Evolutionary conservation across 768 basidiomycete species (phyloP), one percentile per base, ranked within the genome.

Genomic region (Suillus occidentalis): DNA sequence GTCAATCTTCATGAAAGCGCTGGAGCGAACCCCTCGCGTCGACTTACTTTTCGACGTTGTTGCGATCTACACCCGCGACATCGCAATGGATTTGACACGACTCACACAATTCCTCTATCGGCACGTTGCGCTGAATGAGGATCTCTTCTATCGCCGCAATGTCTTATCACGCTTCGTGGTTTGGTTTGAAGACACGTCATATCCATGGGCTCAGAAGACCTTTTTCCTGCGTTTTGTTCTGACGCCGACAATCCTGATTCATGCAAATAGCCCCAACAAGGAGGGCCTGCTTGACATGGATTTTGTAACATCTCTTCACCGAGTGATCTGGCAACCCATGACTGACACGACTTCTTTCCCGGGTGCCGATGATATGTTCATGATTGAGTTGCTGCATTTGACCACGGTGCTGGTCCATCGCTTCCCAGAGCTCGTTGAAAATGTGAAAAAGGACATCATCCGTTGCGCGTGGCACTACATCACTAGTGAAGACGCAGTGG

Each of bases 391-490:
- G 20, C 82, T 98, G 47, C 90, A 96, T 70, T 80, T 99, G 72
- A 95, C 96, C 6, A 94, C 91, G 0, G 82, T 94, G 40, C 84
- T 99, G 66, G 90, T 99, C 5, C 91, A 96, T 65, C 84, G 90
- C 70, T 95, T 94, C 68, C 84, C 89, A 2, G 79, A 86, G n/a
- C 76, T 93, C n/a, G 82, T 97, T 50, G 87, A 87, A 65, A 90
- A 94, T 53, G 87, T 85, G 43, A 87, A 91, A 76, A 98, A 95
- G 75, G 93, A 96, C 65, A 88, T 99, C 69, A 95, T 98, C 79
- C 92, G 91, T 74, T 91, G 91, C 64, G 93, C 94, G 22, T 98
- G 95, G 95, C 85, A 89, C 70, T 92, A 89, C 70, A 92, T 96
- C 69, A 85, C 84, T 7, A 89, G 82, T 62, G 94, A 97, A 49